A percentile compares a stretch with the other conserved stretches of the same genome.
Conservation (phyloP, 441 rosid genomes). For the Jatropha multifida region DNA sequence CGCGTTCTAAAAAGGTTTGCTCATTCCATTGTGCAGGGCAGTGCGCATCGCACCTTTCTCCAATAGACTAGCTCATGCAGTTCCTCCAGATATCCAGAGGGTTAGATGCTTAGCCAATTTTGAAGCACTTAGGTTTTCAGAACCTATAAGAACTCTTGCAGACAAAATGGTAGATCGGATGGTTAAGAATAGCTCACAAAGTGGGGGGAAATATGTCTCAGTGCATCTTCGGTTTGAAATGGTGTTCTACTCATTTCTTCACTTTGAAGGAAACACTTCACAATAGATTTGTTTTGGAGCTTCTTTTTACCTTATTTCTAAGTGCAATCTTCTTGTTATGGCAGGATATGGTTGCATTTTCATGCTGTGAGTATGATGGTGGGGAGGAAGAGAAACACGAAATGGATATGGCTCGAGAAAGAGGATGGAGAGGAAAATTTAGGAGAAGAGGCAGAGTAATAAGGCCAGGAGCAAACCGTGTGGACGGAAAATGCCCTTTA, state of each 20-base stretch:
- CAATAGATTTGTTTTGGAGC: background rate
- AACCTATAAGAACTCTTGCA: conserved; percentile 76
- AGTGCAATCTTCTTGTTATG: conserved; percentile 12
- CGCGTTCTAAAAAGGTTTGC: background rate
- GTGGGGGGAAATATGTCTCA: conserved; percentile 81
- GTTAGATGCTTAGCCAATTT: conserved; percentile 89
- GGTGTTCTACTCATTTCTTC: conserved; percentile 38
- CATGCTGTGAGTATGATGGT: conserved; percentile 96
- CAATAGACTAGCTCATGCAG: conserved; percentile 87
- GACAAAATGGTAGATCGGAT: conserved; percentile 91
- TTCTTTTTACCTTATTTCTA: conserved; percentile 10
- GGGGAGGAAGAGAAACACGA: conserved; percentile 87
- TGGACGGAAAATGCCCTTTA: conserved; percentile 93
- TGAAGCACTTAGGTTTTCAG: conserved; percentile 81
- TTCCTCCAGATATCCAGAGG: conserved; percentile 71
- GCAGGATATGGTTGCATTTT: conserved; percentile 98
- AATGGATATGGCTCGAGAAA: conserved; percentile 92
- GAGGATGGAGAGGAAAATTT: conserved; percentile 96
- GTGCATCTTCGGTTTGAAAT: conserved; percentile 98
- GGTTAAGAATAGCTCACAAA: conserved; percentile 61
- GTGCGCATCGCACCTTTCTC: conserved; percentile 97
- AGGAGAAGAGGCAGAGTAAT: conserved; percentile 84
- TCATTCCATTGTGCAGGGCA: conserved; percentile 56
- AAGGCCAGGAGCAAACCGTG: conserved; percentile 83
- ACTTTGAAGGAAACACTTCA: background rate